These are phyloP conservation scores for Elsinoe fawcettii DNA, from an alignment of 2,329 filamentous ascomycete genomes.

Conservation along the genomic window DNA sequence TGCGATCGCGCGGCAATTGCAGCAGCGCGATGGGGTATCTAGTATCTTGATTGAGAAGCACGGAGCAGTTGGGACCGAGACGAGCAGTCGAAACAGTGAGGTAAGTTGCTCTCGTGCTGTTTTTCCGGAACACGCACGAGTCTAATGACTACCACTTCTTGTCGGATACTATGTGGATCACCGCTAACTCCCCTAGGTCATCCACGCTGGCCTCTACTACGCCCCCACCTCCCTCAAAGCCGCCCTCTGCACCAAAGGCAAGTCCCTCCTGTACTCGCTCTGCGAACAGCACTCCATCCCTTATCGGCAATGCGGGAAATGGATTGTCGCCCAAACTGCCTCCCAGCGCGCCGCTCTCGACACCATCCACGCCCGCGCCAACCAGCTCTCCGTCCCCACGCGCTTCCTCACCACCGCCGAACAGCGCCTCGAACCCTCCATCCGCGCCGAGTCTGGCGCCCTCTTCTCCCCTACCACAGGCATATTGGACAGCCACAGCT, in stretches of 20 bases:
- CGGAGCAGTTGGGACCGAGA: conserved; percentile 68
- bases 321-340: conserved; percentile 82
- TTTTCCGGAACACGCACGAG: not conserved
- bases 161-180: not conserved
- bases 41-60: conserved; percentile 80
- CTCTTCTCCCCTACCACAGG: conserved; percentile 82
- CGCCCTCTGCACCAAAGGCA: conserved; percentile 69
- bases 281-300: conserved; percentile 61
- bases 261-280: conserved; percentile 67
- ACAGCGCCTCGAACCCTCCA: conserved; percentile 62
- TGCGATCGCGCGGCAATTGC: conserved; percentile 66
- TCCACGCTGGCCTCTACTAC: conserved; percentile 94
- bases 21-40: conserved; percentile 50
- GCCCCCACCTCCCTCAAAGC: conserved; percentile 70
- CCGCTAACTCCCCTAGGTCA: conserved; percentile 50
- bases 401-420: conserved; percentile 60
- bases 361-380: conserved; percentile 48
- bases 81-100: conserved; percentile 84
- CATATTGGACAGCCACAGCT: conserved; percentile 77
- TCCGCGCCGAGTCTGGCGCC: conserved; percentile 62
- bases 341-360: conserved; percentile 59
- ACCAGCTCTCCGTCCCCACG: conserved; percentile 57
- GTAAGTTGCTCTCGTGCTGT: conserved; percentile 29
- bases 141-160: not conserved
- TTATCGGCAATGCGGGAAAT: conserved; percentile 74